Evolutionary conservation across 176 grass and related monocot genomes (phyloP).

Genomic region (Triticum turgidum): DNA sequence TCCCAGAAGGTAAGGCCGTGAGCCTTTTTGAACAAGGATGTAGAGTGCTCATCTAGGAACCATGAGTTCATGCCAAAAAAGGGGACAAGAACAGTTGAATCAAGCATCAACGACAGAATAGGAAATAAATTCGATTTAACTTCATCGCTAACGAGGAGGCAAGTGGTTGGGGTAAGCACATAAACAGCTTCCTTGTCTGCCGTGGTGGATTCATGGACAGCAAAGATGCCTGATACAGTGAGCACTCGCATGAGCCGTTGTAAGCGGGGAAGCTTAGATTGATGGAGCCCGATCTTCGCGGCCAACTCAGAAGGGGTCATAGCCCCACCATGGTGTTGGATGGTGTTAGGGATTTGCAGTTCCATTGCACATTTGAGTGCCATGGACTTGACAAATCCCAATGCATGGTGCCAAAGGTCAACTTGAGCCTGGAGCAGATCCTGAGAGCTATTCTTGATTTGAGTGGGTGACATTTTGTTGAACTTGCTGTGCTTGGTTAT

Average conservation of each 20-base stretch:
- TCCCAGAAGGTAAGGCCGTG: slow-evolving; percentile 10
- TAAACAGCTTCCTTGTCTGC: slow-evolving; percentile 15
- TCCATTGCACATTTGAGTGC: slow-evolving; percentile 46
- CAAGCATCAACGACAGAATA: neutral
- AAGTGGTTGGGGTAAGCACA: slow-evolving; percentile 22
- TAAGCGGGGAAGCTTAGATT: slow-evolving; percentile 12
- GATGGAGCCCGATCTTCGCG: slow-evolving; percentile 1
- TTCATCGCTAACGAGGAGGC: slow-evolving; percentile 20
- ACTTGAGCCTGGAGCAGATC: slow-evolving; percentile 35
- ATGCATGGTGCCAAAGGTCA: slow-evolving; percentile 36
- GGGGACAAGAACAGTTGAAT: slow-evolving; percentile 8
- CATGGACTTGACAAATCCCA: slow-evolving; percentile 39
- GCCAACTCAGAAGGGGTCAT: slow-evolving; percentile 26
- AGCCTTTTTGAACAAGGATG: neutral
- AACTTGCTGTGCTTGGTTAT: neutral
- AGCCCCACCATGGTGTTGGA: slow-evolving; percentile 27
- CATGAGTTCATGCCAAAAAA: slow-evolving; percentile 26
- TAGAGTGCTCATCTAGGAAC: slow-evolving; percentile 20
- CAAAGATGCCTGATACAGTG: slow-evolving; percentile 20
- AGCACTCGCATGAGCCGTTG: slow-evolving; percentile 38
- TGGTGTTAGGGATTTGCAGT: slow-evolving; percentile 41
- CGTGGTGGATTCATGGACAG: neutral
- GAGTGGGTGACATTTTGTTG: neutral
- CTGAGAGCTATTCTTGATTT: neutral
- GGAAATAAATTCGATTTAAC: neutral